Conservation (phyloP, 345 rosid species). For the Camelina sativa region DNA sequence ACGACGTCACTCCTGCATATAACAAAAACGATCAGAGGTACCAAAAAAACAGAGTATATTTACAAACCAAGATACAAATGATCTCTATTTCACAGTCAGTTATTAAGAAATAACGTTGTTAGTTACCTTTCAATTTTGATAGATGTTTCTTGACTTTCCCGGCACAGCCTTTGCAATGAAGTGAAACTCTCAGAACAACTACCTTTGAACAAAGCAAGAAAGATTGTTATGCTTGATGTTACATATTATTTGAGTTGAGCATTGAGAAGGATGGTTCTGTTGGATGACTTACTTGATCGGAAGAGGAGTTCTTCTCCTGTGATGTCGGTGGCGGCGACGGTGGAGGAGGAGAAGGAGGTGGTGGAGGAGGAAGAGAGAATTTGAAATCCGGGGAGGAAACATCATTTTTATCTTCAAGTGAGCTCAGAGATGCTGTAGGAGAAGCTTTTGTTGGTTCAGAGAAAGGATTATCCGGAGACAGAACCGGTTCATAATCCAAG, state of each 20-base stretch:
- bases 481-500: slow-evolving; percentile 59
- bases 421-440: slow-evolving; percentile 41
- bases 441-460: slow-evolving; percentile 45
- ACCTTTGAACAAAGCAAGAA: slow-evolving; percentile 55
- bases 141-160: slow-evolving; percentile 90
- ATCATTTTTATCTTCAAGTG: slow-evolving; percentile 43
- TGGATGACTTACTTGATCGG: slow-evolving; percentile 35
- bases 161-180: slow-evolving; percentile 94
- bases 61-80: neutral
- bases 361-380: slow-evolving; percentile 51
- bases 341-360: slow-evolving; percentile 52
- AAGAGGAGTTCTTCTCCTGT: slow-evolving; percentile 35
- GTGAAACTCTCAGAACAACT: slow-evolving; percentile 87
- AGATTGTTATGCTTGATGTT: neutral
- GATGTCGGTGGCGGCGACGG: slow-evolving; percentile 51
- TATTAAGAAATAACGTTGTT: neutral
- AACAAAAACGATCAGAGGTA: slow-evolving; percentile 12
- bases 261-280: neutral
- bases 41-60: slow-evolving; percentile 20
- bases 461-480: slow-evolving; percentile 48
- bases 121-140: slow-evolving; percentile 82
- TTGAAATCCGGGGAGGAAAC: slow-evolving; percentile 38
- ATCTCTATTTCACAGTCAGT: neutral
- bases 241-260: neutral
- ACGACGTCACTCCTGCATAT: slow-evolving; percentile 81